These are phyloP conservation scores for Puccinia sorghi DNA, from an alignment of 1,284 basidiomycete species.

Conservation along the genomic window DNA sequence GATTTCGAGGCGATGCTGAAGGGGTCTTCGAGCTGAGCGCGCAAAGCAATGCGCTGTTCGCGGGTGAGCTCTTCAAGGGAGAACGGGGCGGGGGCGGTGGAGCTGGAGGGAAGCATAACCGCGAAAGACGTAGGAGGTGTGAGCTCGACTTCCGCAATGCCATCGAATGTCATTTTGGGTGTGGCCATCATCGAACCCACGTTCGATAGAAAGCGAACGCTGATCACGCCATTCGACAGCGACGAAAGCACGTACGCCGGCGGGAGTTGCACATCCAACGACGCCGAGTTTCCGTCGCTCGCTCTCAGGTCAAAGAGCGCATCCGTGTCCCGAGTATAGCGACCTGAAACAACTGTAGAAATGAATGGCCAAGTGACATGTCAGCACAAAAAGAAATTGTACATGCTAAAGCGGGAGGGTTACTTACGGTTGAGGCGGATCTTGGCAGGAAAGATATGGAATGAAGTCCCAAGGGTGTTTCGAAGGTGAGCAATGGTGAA, in stretches of 20 bases:
- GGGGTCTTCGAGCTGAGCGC: slow-evolving; percentile 35
- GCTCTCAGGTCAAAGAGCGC: slow-evolving; percentile 33
- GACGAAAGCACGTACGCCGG: neutral
- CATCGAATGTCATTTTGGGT: too few relatives aligned
- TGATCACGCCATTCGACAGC: slow-evolving; percentile 31
- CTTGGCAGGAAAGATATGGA: slow-evolving; percentile 11
- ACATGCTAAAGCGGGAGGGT: too few relatives aligned
- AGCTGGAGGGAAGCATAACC: neutral
- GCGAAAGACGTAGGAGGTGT: neutral
- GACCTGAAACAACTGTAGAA: slow-evolving; percentile 34
- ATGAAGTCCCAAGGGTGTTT: slow-evolving; percentile 1
- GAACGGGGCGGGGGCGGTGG: slow-evolving; percentile 16
- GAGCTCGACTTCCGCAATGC: neutral
- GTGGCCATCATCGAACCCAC: neutral
- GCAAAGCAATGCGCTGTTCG: slow-evolving; percentile 30
- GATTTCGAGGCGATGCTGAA: slow-evolving; percentile 42
- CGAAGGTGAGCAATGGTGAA: slow-evolving; percentile 40
- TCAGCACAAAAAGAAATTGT: neutral
- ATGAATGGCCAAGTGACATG: neutral
- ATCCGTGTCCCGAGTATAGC: slow-evolving; percentile 30
- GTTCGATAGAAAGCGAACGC: slow-evolving; percentile 25
- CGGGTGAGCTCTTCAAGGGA: slow-evolving; percentile 28
- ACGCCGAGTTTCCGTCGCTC: slow-evolving; percentile 44
- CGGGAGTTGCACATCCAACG: slow-evolving; percentile 24
- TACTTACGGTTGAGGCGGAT: slow-evolving; percentile 40